phyloP scores from a whole-genome alignment of 495 filamentous ascomycete genomes.

The Penicillium herquei region DNA sequence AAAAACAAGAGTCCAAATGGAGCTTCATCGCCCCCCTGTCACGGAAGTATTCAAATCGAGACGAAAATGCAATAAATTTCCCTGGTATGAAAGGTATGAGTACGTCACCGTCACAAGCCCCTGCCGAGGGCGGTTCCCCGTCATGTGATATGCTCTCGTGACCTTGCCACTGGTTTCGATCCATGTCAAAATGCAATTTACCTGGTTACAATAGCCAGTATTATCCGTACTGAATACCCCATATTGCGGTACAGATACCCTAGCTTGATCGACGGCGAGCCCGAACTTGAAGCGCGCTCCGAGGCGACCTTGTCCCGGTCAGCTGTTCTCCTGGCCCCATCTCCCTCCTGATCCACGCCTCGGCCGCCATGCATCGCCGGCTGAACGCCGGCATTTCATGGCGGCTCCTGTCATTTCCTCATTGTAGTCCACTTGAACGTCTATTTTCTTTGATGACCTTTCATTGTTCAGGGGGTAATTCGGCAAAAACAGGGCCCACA shows the following conservation, averaged over 20 bases:
- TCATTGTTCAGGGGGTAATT: no score
- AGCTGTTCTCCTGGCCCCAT: conserved; percentile 9
- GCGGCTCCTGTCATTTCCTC: not conserved
- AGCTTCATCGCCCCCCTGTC: not conserved
- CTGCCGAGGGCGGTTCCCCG: conserved; percentile 18
- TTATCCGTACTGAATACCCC: not conserved
- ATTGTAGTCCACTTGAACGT: no score
- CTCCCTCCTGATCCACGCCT: conserved; percentile 17
- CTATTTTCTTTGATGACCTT: no score
- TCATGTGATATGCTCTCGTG: conserved; percentile 28
- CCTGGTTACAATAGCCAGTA: not conserved
- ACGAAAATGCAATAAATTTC: not conserved
- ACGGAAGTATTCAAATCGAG: not conserved
- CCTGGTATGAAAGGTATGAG: not conserved
- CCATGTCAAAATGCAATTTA: not conserved
- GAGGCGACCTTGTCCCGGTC: conserved; percentile 11
- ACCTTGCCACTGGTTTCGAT: conserved; percentile 19
- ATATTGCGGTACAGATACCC: not conserved
- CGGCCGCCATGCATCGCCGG: not conserved
- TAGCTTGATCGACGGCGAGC: conserved; percentile 3
- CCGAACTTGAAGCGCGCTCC: conserved; percentile 7
- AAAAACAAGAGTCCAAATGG: not conserved
- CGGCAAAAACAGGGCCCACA: no score
- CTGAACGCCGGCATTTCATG: not conserved
- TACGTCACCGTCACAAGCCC: conserved; percentile 17